Percentiles rank a stretch among this genome's conserved stretches.
Evolutionary conservation across 441 rosid genomes (phyloP).

Genomic region (Capsella rubella): DNA sequence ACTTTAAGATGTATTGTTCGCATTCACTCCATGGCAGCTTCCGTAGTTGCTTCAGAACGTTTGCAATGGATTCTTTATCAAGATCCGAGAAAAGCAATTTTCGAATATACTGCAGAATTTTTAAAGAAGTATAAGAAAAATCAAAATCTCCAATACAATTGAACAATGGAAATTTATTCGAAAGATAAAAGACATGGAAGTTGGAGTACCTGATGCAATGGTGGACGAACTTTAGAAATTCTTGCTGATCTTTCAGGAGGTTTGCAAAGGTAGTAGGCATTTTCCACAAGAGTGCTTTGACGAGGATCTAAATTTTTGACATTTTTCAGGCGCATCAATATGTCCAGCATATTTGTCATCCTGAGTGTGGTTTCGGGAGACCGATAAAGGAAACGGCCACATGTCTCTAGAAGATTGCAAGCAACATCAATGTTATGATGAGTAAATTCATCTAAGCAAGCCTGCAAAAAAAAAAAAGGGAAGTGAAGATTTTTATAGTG

Average conservation of each 20-base stretch:
- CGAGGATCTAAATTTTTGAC: slow-evolving; percentile 99
- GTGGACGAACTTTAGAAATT: slow-evolving; percentile 90
- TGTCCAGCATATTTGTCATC: slow-evolving; percentile 99
- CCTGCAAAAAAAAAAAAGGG: slow-evolving; percentile 54
- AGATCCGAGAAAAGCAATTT: slow-evolving; percentile 95
- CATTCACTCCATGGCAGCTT: slow-evolving; percentile 98
- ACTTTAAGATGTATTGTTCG: slow-evolving; percentile 90
- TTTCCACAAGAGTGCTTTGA: slow-evolving; percentile 98
- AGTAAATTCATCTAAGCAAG: slow-evolving; percentile 98
- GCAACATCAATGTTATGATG: slow-evolving; percentile 99
- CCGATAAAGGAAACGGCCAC: slow-evolving; percentile 98
- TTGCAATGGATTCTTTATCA: slow-evolving; percentile 90
- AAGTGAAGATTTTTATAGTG: slow-evolving; percentile 34
- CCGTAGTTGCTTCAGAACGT: slow-evolving; percentile 97
- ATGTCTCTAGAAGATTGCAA: slow-evolving; percentile 98
- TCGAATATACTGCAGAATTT: slow-evolving; percentile 83
- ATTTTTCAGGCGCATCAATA: slow-evolving; percentile 99
- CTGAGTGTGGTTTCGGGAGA: slow-evolving; percentile 96
- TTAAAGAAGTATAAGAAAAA: slow-evolving; percentile 25
- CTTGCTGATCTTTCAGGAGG: slow-evolving; percentile 99
- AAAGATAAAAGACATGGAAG: slow-evolving; percentile 12
- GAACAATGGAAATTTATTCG: slow-evolving; percentile 52
- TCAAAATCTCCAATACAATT: slow-evolving; percentile 39
- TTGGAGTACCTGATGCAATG: slow-evolving; percentile 81
- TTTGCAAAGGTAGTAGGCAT: slow-evolving; percentile 98